A percentile compares a stretch with the other conserved stretches of the same genome.
phyloP scores from a whole-genome alignment of 352 stramenopile genomes.

The Pythium brachiatum region DNA sequence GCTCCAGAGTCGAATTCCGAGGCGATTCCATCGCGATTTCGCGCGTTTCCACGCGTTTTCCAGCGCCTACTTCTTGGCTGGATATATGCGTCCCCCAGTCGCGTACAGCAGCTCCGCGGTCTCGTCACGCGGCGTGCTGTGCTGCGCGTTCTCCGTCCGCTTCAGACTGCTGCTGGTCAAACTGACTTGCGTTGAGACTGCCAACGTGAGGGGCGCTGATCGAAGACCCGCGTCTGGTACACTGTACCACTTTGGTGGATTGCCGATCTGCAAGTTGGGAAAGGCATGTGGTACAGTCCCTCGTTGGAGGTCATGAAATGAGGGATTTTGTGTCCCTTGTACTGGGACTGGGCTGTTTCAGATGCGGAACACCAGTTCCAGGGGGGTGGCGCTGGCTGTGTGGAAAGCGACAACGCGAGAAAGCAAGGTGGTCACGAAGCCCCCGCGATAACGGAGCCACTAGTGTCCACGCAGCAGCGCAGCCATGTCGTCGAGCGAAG shows the following conservation, averaged over 20 bases:
- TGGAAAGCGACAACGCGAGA: constrained; percentile 11
- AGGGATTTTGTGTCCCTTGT: neutral
- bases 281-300: neutral
- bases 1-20: neutral
- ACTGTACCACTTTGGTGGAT: constrained; percentile 10
- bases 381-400: neutral
- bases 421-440: constrained; percentile 20
- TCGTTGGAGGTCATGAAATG: neutral
- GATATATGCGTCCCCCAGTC: neutral
- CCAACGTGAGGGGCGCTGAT: neutral
- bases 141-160: neutral
- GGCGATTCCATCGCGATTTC: constrained; percentile 15
- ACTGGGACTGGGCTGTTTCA: constrained; percentile 20
- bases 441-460: no score
- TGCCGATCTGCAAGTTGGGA: neutral
- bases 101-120: neutral
- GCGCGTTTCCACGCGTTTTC: neutral
- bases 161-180: constrained; percentile 10
- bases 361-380: constrained; percentile 18
- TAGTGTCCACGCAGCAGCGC: constrained; percentile 2
- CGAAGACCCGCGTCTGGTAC: constrained; percentile 9
- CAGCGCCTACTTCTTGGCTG: neutral
- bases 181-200: constrained; percentile 22
- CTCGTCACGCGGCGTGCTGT: neutral
- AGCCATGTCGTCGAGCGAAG: constrained; percentile 85